Percentiles rank a stretch among this genome's conserved stretches.
phyloP scores from a whole-genome alignment of 176 grass and related monocot genomes.

The Canna indica region DNA sequence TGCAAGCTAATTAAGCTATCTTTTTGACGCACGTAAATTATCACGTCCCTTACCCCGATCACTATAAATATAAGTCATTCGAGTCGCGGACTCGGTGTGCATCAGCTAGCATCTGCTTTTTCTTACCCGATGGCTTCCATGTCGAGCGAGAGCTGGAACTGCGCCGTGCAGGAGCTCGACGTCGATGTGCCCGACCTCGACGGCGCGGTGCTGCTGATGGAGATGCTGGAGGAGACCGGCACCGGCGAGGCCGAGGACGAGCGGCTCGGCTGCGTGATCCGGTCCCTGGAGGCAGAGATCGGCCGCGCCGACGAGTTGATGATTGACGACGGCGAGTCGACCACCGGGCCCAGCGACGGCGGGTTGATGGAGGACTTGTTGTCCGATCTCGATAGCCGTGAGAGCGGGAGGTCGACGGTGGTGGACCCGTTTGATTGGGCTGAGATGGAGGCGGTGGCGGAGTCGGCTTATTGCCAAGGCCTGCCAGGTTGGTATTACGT shows the following conservation, averaged over 20 bases:
- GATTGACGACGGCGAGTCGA: neutral
- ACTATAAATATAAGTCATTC: no score
- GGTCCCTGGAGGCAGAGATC: conserved; percentile 20
- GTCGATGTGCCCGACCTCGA: conserved; percentile 1
- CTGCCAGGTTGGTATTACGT: neutral
- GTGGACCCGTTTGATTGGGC: conserved; percentile 18
- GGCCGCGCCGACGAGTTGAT: neutral
- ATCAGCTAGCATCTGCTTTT: no score
- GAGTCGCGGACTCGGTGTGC: no score
- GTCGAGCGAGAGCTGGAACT: neutral
- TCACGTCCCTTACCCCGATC: neutral
- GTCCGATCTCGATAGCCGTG: conserved; percentile 7
- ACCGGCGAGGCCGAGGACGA: conserved; percentile 10
- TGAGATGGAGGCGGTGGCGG: conserved; percentile 9
- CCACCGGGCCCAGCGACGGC: conserved; percentile 4
- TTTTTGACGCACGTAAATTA: neutral
- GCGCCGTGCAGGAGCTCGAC: neutral
- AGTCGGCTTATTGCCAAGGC: neutral
- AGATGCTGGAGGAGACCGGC: conserved; percentile 5
- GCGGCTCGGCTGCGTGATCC: conserved; percentile 7
- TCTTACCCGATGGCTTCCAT: neutral
- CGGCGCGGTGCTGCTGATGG: conserved; percentile 2
- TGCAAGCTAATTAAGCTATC: neutral
- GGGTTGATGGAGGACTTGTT: conserved; percentile 14
- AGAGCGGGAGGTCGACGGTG: neutral